Conservation (phyloP, 371 early-diverging fungal genomes). For the Circinella minor region DNA sequence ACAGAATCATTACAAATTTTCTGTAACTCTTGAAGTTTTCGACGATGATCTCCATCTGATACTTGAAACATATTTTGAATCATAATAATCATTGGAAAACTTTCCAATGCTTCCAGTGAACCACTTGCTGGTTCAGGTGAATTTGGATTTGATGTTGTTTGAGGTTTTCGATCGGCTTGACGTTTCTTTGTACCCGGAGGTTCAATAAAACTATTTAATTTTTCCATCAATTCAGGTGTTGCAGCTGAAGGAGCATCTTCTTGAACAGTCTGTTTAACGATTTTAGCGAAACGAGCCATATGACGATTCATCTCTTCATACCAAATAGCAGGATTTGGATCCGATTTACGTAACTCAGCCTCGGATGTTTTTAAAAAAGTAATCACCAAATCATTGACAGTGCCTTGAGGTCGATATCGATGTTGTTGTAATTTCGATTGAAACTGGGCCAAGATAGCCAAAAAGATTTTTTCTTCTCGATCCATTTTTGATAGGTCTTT, state of each 20-base stretch:
- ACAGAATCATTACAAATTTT: conserved; percentile 53
- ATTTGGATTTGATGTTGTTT: conserved; percentile 13
- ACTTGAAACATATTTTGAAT: conserved; percentile 51
- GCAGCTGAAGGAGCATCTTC: conserved; percentile 43
- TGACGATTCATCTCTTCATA: conserved; percentile 38
- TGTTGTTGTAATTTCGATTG: conserved; percentile 34
- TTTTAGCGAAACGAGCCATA: conserved; percentile 37
- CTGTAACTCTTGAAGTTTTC: conserved; percentile 45
- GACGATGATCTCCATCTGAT: conserved; percentile 38
- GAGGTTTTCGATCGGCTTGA: conserved; percentile 22
- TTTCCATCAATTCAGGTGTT: conserved; percentile 46
- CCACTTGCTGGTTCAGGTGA: conserved; percentile 22
- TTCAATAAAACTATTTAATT: conserved; percentile 33
- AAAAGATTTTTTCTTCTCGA: conserved; percentile 33
- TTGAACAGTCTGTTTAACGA: conserved; percentile 44
- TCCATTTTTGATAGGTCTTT: conserved; percentile 21
- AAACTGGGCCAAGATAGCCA: conserved; percentile 26
- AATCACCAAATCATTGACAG: conserved; percentile 42
- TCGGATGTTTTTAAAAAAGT: conserved; percentile 41
- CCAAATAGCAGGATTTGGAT: conserved; percentile 27
- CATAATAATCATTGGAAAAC: conserved; percentile 47
- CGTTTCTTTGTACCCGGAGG: conserved; percentile 15
- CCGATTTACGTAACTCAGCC: conserved; percentile 27
- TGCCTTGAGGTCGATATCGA: conserved; percentile 37
- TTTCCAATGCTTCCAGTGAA: conserved; percentile 42